phyloP scores from a whole-genome alignment of 805 yeast genomes.

The Teunomyces aglyptinius region DNA sequence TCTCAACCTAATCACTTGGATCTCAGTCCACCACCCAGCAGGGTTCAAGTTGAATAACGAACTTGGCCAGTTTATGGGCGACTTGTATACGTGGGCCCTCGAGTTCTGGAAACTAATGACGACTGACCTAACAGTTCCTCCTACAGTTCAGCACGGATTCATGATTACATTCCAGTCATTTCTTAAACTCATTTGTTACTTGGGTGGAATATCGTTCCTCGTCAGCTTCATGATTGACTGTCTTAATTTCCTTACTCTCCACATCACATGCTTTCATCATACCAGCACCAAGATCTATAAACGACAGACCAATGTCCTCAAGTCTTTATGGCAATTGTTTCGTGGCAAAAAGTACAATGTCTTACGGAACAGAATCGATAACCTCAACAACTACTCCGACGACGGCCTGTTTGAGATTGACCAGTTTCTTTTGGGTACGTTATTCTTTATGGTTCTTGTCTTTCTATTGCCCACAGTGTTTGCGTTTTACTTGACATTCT shows the following conservation, averaged over 20 bases:
- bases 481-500: conserved; percentile 79
- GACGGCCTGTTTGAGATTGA: conserved; percentile 64
- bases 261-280: conserved; percentile 71
- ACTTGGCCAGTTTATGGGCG: conserved; percentile 81
- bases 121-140: conserved; percentile 4
- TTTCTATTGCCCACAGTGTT: conserved; percentile 83
- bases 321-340: conserved; percentile 78
- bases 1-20: conserved; percentile 57
- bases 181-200: conserved; percentile 21
- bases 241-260: conserved; percentile 61
- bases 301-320: conserved; percentile 66
- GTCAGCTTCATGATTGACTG: conserved; percentile 67
- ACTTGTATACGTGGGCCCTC: conserved; percentile 80
- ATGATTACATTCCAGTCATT: conserved; percentile 5
- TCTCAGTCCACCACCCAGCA: conserved; percentile 80
- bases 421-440: conserved; percentile 83
- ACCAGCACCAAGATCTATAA: conserved; percentile 77
- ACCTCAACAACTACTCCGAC: conserved; percentile 46
- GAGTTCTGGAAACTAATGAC: conserved; percentile 52
- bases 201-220: conserved; percentile 68
- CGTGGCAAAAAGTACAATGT: conserved; percentile 87
- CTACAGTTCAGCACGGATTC: conserved; percentile 1
- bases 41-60: conserved; percentile 91
- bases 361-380: conserved; percentile 81
- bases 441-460: conserved; percentile 74